Base-by-base conservation (phyloP, 31 red algal genomes). In the Porphyra umbilicalis region DNA sequence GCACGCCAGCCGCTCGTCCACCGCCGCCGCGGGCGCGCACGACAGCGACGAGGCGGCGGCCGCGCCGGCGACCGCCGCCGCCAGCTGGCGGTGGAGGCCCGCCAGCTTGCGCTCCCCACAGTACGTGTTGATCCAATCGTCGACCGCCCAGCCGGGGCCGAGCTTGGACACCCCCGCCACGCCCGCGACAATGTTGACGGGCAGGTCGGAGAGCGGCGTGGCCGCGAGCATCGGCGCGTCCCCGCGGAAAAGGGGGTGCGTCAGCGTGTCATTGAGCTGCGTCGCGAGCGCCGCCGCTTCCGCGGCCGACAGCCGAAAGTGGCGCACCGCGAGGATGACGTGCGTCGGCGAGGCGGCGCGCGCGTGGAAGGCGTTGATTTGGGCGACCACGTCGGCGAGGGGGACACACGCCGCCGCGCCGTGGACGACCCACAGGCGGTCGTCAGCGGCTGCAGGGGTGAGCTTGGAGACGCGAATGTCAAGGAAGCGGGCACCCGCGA, bases 401-500 rank as follows among this genome's bases (percentile, higher is more conserved):
- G 90, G 84, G 33, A 92, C 90, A 39, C 90, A 92, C 31, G 88
- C 77, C 7, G 87, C 90, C 81, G 85, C 85, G 36, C 90, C 90
- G 38, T 92, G 90, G 20, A 84, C 77, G 33, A 82, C 85, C 90
- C 90, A 92, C 75, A 92, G 87, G 35, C 75, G 39, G 68, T 40
- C 16, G 75, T 92, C 90, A 32, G 11, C 79, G 9, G 81, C 81
- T 15, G 34, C 39, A 16, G 35, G 20, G 0, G 90, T 83, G 35
- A 85, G 85, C 38, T 92, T 92, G 10, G 90, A 84, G 33, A 92
- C 90, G 39, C 90, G 84, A 20, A 92, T 85, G 85, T 92, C 90
- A 14, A 92, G 90, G 37, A 92, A 92, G 75, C 90, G 85, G n/a
- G 85, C 90, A 20, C 90, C 90, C 36, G 90, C 90, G 30, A 40